Conservation (phyloP, 352 stramenopile genomes). For the Blastocystis sp. region DNA sequence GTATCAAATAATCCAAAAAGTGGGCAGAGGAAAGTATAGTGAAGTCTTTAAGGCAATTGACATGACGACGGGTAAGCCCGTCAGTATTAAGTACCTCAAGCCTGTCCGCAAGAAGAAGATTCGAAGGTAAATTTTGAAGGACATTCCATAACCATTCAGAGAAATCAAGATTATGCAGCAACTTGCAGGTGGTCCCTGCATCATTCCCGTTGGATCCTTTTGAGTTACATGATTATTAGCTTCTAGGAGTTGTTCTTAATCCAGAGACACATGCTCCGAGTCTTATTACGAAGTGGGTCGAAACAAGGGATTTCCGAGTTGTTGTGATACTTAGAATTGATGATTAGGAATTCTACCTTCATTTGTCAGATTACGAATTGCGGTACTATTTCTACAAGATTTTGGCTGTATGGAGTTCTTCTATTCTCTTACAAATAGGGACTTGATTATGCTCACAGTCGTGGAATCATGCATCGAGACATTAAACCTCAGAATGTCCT, state of each 20-base stretch:
- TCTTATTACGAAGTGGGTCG: constrained; percentile 95
- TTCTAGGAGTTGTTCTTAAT: constrained; percentile 94
- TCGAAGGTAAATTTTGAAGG: constrained; percentile 22
- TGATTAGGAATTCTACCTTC: constrained; percentile 74
- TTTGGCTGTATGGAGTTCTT: constrained; percentile 1
- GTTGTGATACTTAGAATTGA: not conserved
- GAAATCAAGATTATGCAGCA: constrained; percentile 99
- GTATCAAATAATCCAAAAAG: constrained; percentile 98
- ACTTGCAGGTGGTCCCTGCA: constrained; percentile 91
- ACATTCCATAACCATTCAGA: constrained; percentile 37
- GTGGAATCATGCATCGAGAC: constrained; percentile 98
- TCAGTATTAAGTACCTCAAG: constrained; percentile 99
- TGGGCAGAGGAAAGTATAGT: constrained; percentile 96
- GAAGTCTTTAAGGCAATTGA: constrained; percentile 96
- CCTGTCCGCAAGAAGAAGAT: constrained; percentile 99
- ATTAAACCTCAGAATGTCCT: constrained; percentile 99
- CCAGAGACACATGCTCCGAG: constrained; percentile 94
- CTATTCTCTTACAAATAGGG: constrained; percentile 71
- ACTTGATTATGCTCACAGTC: constrained; percentile 96
- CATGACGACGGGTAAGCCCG: constrained; percentile 86
- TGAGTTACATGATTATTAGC: constrained; percentile 69
- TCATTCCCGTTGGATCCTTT: constrained; percentile 71
- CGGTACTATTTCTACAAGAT: constrained; percentile 96
- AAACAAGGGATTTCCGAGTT: constrained; percentile 91
- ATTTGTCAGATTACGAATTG: constrained; percentile 91